Evolutionary conservation across 2,329 filamentous ascomycete species (phyloP).

Genomic region (Fusarium gaditjirri): DNA sequence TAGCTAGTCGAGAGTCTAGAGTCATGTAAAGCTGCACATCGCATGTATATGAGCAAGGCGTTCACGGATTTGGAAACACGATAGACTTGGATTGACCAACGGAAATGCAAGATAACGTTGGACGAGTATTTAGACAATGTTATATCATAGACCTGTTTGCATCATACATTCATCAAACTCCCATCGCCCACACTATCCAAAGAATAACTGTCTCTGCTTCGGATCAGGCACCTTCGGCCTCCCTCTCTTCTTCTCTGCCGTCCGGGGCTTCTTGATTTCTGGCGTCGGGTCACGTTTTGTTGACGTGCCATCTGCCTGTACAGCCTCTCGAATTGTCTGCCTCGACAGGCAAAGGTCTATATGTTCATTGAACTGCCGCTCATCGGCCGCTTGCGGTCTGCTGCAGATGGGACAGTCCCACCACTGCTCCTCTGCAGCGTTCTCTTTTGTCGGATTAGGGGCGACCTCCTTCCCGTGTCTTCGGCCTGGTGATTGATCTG

Average conservation of each 20-base stretch:
- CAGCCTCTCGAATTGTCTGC: slow-evolving; percentile 84
- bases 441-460: slow-evolving; percentile 55
- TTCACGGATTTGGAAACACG: slow-evolving; percentile 18
- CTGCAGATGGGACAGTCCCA: slow-evolving; percentile 93
- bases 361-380: slow-evolving; percentile 86
- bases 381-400: slow-evolving; percentile 78
- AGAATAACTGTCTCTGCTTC: slow-evolving; percentile 64
- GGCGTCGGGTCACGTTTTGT: slow-evolving; percentile 47
- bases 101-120: slow-evolving; percentile 11
- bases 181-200: slow-evolving; percentile 51
- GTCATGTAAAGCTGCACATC: slow-evolving; percentile 5
- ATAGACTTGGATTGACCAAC: slow-evolving; percentile 8
- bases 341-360: slow-evolving; percentile 91
- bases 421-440: slow-evolving; percentile 57
- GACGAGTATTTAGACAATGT: background rate
- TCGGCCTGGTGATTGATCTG: slow-evolving; percentile 19
- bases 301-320: slow-evolving; percentile 63
- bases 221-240: slow-evolving; percentile 52
- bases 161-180: slow-evolving; percentile 8
- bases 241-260: slow-evolving; percentile 53
- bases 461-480: slow-evolving; percentile 63
- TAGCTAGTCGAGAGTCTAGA: slow-evolving; percentile 41
- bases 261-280: slow-evolving; percentile 52
- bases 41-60: slow-evolving; percentile 19
- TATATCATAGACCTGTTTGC: slow-evolving; percentile 9